phyloP scores from a whole-genome alignment of 441 rosid species.

The Biscutella laevigata region DNA sequence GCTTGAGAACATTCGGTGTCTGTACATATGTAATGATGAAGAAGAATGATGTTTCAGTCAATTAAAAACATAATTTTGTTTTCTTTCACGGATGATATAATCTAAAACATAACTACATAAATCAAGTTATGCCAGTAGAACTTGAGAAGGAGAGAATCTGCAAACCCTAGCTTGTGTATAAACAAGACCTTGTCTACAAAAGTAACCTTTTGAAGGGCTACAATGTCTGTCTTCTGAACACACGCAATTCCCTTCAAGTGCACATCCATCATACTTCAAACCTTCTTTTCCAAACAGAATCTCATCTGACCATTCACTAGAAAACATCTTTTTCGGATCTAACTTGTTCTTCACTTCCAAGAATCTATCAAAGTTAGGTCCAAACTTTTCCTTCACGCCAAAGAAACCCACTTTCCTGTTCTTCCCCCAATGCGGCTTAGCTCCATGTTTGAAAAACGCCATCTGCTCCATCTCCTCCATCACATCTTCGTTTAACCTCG shows the following conservation, averaged over 20 bases:
- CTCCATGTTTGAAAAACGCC: slow-evolving; percentile 64
- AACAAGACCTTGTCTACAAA: slow-evolving; percentile 59
- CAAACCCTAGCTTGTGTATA: slow-evolving; percentile 68
- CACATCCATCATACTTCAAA: slow-evolving; percentile 53
- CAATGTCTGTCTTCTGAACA: slow-evolving; percentile 74
- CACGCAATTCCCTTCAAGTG: slow-evolving; percentile 72
- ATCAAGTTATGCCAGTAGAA: neutral
- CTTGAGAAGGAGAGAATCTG: slow-evolving; percentile 25
- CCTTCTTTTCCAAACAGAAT: slow-evolving; percentile 36
- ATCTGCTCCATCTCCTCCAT: slow-evolving; percentile 91
- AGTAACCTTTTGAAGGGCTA: slow-evolving; percentile 51
- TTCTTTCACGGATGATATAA: neutral
- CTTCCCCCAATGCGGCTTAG: slow-evolving; percentile 84
- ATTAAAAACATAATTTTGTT: too few relatives aligned
- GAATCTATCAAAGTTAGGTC: slow-evolving; percentile 34
- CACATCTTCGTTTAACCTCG: slow-evolving; percentile 57
- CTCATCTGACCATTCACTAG: slow-evolving; percentile 72
- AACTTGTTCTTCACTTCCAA: slow-evolving; percentile 47
- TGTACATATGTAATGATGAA: neutral
- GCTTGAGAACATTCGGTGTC: neutral
- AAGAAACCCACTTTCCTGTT: slow-evolving; percentile 61
- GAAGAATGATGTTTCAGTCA: too few relatives aligned
- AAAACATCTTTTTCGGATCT: slow-evolving; percentile 54
- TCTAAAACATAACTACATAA: neutral
- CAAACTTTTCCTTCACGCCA: slow-evolving; percentile 46